Evolutionary conservation across 2,329 filamentous ascomycete genomes (phyloP), one percentile per base, ranked within the genome.

Genomic region (Rutstroemia sp.): DNA sequence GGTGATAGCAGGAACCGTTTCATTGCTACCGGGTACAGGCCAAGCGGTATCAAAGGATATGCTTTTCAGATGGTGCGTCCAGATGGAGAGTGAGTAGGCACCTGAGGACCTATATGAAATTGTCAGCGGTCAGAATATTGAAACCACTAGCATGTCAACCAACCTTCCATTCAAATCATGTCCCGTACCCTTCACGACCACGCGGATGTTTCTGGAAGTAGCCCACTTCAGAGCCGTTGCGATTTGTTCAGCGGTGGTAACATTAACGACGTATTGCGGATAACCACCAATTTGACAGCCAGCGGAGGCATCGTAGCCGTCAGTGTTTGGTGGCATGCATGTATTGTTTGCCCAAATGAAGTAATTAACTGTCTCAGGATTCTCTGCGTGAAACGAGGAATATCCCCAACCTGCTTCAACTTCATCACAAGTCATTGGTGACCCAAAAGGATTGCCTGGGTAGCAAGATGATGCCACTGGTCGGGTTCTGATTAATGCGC

Each of bases 211-310:
- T 37, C 74, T 66, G 27, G 72, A 69, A 0, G 72, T 70, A 1
- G 74, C 75, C 65, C 79, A 80, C 25, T 75, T 69, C 5, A 80
- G 58, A 12, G 64, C 66, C 1, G 65, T 61, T 55, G 71, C 67
- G 25, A 75, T 65, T 51, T 74, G 66, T n/a, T 61, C 58, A 1
- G 69, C 62, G 0, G 59, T 67, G 9, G 67, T 72, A 4, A 72
- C 72, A 49, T 74, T 72, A n/a, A 74, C 64, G 39, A 71, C 68
- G 57, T 70, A 72, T 21, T 68, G 63, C 27, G 72, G 71, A 61
- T 71, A 69, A 57, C 67, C 61, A 0, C 64, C 61, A 8, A 23
- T 38, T 1, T 34, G 7, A 34, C 49, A 30, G n/a, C 45, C 19
- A 10, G 45, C 34, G 4, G 21, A 49, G 18, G 27, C 18, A 18